These are phyloP conservation scores for Moelleriella libera DNA, from an alignment of 2,329 filamentous ascomycete species.

Conservation along the genomic window DNA sequence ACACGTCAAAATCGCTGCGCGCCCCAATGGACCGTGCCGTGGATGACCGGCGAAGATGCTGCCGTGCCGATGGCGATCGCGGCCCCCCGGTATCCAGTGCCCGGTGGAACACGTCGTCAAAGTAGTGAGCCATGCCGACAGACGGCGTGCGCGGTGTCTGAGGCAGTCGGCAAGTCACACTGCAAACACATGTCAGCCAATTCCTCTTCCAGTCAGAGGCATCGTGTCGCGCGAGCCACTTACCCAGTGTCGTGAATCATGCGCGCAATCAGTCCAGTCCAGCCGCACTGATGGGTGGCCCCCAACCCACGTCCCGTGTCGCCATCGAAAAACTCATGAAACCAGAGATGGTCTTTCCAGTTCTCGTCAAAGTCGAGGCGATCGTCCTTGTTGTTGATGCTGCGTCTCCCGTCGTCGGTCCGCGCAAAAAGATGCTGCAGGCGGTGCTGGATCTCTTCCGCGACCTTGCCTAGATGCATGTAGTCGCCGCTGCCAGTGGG, in stretches of 20 bases:
- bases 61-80: conserved; percentile 23
- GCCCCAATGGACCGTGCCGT: conserved; percentile 72
- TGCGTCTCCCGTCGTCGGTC: conserved; percentile 72
- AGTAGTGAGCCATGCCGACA: conserved; percentile 79
- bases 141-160: conserved; percentile 85
- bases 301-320: conserved; percentile 81
- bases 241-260: conserved; percentile 97
- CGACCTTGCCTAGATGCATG: conserved; percentile 91
- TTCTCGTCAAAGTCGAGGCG: conserved; percentile 80
- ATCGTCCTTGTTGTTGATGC: conserved; percentile 75
- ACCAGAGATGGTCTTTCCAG: conserved; percentile 80
- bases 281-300: conserved; percentile 88
- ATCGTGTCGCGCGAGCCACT: conserved; percentile 16
- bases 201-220: too few species aligned
- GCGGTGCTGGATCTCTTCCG: conserved; percentile 88
- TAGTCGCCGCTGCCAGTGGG: conserved; percentile 85
- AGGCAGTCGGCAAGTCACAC: conserved; percentile 76
- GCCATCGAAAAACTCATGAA: conserved; percentile 95
- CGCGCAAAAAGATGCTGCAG: conserved; percentile 83
- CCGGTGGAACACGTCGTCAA: conserved; percentile 70
- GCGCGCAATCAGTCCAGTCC: conserved; percentile 90
- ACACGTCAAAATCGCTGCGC: conserved; percentile 60
- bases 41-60: conserved; percentile 60
- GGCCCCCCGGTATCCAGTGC: conserved; percentile 20
- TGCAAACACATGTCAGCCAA: conserved; percentile 17